phyloP scores from a whole-genome alignment of 768 basidiomycete genomes.

The Tulasnella sp. region DNA sequence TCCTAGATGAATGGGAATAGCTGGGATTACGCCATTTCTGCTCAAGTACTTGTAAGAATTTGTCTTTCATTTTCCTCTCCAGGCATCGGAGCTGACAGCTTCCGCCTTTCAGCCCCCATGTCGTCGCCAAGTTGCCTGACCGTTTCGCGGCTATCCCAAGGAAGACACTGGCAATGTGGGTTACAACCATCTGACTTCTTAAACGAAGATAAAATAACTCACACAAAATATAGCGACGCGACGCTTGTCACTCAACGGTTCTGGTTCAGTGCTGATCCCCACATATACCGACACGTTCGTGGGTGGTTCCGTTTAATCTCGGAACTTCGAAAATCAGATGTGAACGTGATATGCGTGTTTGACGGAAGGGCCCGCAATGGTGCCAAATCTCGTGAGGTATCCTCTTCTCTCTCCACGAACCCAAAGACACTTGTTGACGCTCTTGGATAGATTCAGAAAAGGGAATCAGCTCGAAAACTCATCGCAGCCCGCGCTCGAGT shows the following conservation, averaged over 20 bases:
- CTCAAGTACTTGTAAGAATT: slow-evolving; percentile 56
- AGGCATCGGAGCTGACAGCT: background rate
- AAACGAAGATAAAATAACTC: slow-evolving; percentile 23
- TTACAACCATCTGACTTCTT: background rate
- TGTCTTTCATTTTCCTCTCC: background rate
- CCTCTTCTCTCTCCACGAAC: background rate
- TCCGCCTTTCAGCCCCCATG: slow-evolving; percentile 29
- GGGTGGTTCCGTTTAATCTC: slow-evolving; percentile 70
- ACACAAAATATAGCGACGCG: slow-evolving; percentile 56
- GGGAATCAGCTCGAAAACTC: background rate
- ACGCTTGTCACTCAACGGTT: slow-evolving; percentile 81
- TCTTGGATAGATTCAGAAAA: background rate
- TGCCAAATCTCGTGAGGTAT: slow-evolving; percentile 71
- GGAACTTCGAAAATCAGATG: slow-evolving; percentile 55
- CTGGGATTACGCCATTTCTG: slow-evolving; percentile 65
- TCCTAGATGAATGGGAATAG: slow-evolving; percentile 55
- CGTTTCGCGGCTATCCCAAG: slow-evolving; percentile 59
- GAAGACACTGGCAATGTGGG: slow-evolving; percentile 72
- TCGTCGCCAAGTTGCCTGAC: slow-evolving; percentile 47
- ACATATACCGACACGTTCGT: slow-evolving; percentile 63
- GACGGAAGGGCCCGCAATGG: slow-evolving; percentile 63
- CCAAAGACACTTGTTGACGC: background rate
- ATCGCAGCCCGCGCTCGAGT: background rate
- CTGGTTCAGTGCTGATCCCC: slow-evolving; percentile 64
- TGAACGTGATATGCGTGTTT: slow-evolving; percentile 70